Percentiles rank a stretch among this genome's conserved stretches.
phyloP scores from a whole-genome alignment of 208 protist genomes.

The Wallacemonas sp. region DNA sequence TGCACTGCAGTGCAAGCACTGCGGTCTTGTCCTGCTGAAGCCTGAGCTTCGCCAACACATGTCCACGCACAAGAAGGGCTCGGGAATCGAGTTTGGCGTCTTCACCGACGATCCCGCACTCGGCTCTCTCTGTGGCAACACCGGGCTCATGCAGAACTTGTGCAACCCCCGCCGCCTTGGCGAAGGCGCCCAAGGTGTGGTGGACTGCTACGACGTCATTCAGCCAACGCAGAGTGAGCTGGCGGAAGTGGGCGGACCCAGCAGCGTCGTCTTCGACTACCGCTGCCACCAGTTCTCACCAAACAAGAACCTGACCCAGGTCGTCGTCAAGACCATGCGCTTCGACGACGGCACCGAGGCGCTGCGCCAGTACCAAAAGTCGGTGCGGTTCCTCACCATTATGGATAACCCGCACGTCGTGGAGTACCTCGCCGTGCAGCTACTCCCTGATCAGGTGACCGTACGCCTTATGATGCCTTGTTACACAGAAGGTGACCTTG shows the following conservation, averaged over 20 bases:
- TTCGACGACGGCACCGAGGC: constrained; percentile 27
- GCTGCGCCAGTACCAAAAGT: constrained; percentile 50
- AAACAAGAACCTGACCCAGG: constrained; percentile 20
- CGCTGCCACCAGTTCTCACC: constrained; percentile 24
- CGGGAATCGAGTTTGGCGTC: constrained; percentile 42
- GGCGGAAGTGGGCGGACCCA: constrained; percentile 16
- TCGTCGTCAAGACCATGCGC: constrained; percentile 66
- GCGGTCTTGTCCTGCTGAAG: constrained; percentile 49
- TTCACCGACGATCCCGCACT: constrained; percentile 44
- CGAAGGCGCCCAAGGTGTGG: constrained; percentile 66
- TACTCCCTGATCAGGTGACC: constrained; percentile 40
- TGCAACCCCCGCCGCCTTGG: constrained; percentile 28
- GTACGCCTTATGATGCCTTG: constrained; percentile 76
- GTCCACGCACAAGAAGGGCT: constrained; percentile 51
- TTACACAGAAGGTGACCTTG: constrained; percentile 64
- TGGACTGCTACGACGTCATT: constrained; percentile 37
- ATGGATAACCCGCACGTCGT: constrained; percentile 59
- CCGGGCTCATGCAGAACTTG: constrained; percentile 48
- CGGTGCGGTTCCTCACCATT: constrained; percentile 71
- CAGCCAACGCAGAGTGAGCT: constrained; percentile 28
- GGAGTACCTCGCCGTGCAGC: constrained; percentile 73
- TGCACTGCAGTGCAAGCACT: constrained; percentile 65
- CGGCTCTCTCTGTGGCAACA: constrained; percentile 70
- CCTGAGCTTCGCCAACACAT: constrained; percentile 58
- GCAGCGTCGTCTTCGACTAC: constrained; percentile 17